Base-by-base conservation (phyloP, 345 rosid species). In the Stellera chamaejasme region DNA sequence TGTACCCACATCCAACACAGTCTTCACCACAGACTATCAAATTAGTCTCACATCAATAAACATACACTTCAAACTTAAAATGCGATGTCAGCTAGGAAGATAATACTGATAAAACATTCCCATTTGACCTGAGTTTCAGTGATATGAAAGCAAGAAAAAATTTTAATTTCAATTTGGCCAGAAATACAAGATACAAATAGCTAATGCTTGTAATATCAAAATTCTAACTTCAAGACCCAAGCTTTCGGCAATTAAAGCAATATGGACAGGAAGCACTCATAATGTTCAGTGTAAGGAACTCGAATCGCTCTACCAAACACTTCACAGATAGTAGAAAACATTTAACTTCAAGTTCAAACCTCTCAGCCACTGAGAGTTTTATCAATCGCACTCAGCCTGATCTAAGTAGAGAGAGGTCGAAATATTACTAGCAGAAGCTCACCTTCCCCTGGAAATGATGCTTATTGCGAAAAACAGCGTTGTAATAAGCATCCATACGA, bases 401-500 rank as follows among this genome's bases (percentile, higher is more conserved):
- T 16, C 5, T 50, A 13, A 13, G 54, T 16, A 32, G 11, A 25
- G 9, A 48, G 48, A 15, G 28, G 4, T 56, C 39, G 23, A 28
- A 11, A 36, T 9, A n/a, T 25, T 11, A 41, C 25, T 45, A 23
- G 26, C 52, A 46, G 26, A 50, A 50, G 13, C 45, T 48, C 68
- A 86, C 98, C 82, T 86, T 93, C 59, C 99, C 99, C 49, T 48
- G 58, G 64, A 93, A 93, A 48, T 93, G 97, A 66, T 74, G 82
- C 41, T 78, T 84, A 82, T 93, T 93, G 64, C 73, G 60, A 64
- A 84, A 84, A 63, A 93, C 72, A 50, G 99, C 66, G 64, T 77
- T 77, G 76, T 32, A 84, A 70, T 93, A 93, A 13, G 99, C 96
- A 72, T 93, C 94, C 97, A 93, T 93, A 72, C 99, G 97, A 42